phyloP scores from a whole-genome alignment of 208 protist genomes.

The Naegleria gruberi region DNA sequence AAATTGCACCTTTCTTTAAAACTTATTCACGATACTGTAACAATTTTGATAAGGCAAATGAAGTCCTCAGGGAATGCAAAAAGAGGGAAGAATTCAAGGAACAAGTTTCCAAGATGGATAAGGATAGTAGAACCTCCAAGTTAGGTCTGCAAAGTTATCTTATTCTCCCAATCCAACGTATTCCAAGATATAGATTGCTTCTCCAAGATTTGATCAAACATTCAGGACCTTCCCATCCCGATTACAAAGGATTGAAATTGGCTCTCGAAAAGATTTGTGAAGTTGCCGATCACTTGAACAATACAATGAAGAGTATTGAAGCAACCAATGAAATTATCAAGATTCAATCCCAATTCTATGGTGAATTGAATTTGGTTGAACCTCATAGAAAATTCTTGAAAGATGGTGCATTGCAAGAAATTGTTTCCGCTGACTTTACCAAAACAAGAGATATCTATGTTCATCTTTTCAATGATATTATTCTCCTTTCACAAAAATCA shows the following conservation, averaged over 20 bases:
- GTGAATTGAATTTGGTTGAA: not conserved
- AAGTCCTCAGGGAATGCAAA: not conserved
- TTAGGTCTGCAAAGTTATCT: not conserved
- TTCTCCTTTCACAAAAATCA: not conserved
- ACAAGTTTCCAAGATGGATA: not conserved
- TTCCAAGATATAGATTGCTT: constrained; percentile 3
- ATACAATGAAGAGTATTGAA: not conserved
- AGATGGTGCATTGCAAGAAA: not conserved
- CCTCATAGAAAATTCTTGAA: not conserved
- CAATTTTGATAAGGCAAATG: not conserved
- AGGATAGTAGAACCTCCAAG: not conserved
- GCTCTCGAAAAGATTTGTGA: not conserved
- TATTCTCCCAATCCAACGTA: constrained; percentile 8
- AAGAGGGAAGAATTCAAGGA: not conserved
- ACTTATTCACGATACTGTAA: not conserved
- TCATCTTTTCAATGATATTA: constrained; percentile 18
- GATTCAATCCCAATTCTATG: not conserved
- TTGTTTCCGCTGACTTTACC: not conserved
- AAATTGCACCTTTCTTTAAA: not conserved
- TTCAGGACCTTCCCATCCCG: not conserved
- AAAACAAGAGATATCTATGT: not conserved
- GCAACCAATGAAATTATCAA: not conserved
- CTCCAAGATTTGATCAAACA: constrained; percentile 13
- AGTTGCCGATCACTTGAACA: constrained; percentile 7
- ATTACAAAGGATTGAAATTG: not conserved